Percentiles rank a stretch among this genome's conserved stretches.
Conservation (phyloP, 192 early-diverging fungal species). For the Coemansia furcata region DNA sequence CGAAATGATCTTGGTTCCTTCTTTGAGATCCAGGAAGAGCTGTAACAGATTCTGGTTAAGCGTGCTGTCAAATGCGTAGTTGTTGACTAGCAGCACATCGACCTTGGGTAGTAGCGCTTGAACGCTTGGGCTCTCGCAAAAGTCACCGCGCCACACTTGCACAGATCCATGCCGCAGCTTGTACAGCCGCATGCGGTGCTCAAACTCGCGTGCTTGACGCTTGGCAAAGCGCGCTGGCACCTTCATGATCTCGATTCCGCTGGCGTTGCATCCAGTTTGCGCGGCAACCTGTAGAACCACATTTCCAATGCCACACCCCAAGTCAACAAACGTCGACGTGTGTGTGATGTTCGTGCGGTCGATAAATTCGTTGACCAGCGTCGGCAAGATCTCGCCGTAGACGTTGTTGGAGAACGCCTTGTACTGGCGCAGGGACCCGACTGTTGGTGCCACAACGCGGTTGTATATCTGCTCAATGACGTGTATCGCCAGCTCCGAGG, state of each 20-base stretch:
- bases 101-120: slow-evolving; percentile 69
- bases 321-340: slow-evolving; percentile 82
- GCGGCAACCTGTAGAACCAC: slow-evolving; percentile 95
- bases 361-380: slow-evolving; percentile 83
- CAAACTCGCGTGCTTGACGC: slow-evolving; percentile 81
- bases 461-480: slow-evolving; percentile 87
- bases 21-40: slow-evolving; percentile 90
- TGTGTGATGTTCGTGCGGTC: slow-evolving; percentile 61
- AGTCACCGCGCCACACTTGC: slow-evolving; percentile 76
- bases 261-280: slow-evolving; percentile 74
- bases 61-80: slow-evolving; percentile 86
- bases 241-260: slow-evolving; percentile 92
- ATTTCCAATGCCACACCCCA: slow-evolving; percentile 95
- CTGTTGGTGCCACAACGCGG: slow-evolving; percentile 78
- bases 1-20: slow-evolving; percentile 81
- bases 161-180: slow-evolving; percentile 61
- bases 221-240: slow-evolving; percentile 77
- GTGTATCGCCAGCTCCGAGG: slow-evolving; percentile 74
- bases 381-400: slow-evolving; percentile 91
- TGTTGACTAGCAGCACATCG: slow-evolving; percentile 95
- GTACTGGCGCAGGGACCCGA: slow-evolving; percentile 72
- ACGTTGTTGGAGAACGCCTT: slow-evolving; percentile 91
- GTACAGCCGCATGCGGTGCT: slow-evolving; percentile 72
- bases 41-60: slow-evolving; percentile 82
- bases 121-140: slow-evolving; percentile 71